These are phyloP conservation scores for Teratosphaeria pseudoeucalypti DNA, from an alignment of 2,329 filamentous ascomycete species.

Conservation along the genomic window DNA sequence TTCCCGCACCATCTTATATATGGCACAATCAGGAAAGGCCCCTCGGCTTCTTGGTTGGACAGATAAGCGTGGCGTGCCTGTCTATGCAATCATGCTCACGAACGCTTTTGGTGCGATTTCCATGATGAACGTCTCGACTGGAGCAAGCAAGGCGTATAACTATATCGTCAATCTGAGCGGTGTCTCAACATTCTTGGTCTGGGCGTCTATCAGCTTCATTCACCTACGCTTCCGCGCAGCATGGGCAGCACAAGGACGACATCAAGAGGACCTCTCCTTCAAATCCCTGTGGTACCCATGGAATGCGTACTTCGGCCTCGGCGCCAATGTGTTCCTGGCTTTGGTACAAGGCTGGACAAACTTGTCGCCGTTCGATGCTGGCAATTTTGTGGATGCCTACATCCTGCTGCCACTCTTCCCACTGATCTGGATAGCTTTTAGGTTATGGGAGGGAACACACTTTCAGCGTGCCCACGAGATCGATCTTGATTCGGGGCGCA, in stretches of 20 bases:
- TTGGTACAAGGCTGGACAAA: slow-evolving; percentile 46
- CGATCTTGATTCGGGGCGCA: slow-evolving; percentile 33
- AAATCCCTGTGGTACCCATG: slow-evolving; percentile 40
- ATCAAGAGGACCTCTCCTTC: slow-evolving; percentile 39
- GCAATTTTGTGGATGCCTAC: slow-evolving; percentile 46
- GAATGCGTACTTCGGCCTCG: slow-evolving; percentile 40
- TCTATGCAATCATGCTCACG: slow-evolving; percentile 54
- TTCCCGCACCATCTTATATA: slow-evolving; percentile 63
- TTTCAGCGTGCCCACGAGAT: slow-evolving; percentile 28
- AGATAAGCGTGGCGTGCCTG: slow-evolving; percentile 50
- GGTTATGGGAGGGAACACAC: slow-evolving; percentile 31
- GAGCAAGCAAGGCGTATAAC: slow-evolving; percentile 52
- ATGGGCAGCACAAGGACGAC: slow-evolving; percentile 49
- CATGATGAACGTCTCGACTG: slow-evolving; percentile 64
- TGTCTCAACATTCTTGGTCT: slow-evolving; percentile 62
- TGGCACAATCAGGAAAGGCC: slow-evolving; percentile 64
- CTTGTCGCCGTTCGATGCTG: slow-evolving; percentile 40
- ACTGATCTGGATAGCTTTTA: slow-evolving; percentile 38
- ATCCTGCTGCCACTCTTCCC: slow-evolving; percentile 43
- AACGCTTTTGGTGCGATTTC: slow-evolving; percentile 61
- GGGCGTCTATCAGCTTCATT: slow-evolving; percentile 59
- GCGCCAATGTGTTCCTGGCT: slow-evolving; percentile 39
- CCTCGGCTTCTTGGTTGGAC: slow-evolving; percentile 60
- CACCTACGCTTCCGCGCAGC: slow-evolving; percentile 62
- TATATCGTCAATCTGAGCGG: slow-evolving; percentile 64